A percentile compares a stretch with the other conserved stretches of the same genome.
phyloP scores from a whole-genome alignment of 495 filamentous ascomycete species.

The Sabuloglossum arenarium region DNA sequence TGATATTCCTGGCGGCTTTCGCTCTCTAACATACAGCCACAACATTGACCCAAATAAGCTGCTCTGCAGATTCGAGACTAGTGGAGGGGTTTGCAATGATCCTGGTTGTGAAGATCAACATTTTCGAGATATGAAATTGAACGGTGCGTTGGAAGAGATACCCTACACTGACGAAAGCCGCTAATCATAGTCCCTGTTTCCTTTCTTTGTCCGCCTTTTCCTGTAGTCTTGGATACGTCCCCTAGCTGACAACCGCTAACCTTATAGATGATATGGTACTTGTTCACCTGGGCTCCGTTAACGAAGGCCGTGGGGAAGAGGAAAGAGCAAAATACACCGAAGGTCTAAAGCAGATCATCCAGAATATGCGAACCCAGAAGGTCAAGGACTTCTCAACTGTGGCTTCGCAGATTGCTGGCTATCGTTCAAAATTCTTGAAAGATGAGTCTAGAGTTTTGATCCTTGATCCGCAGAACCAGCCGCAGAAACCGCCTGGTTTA shows the following conservation, averaged over 20 bases:
- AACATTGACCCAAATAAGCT: constrained; percentile 52
- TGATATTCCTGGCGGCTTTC: constrained; percentile 51
- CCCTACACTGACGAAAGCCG: not conserved
- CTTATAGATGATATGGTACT: constrained; percentile 70
- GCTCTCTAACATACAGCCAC: constrained; percentile 84
- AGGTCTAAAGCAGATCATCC: constrained; percentile 56
- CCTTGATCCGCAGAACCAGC: constrained; percentile 5
- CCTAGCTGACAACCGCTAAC: constrained; percentile 15
- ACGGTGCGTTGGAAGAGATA: constrained; percentile 38
- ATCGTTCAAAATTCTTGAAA: constrained; percentile 47
- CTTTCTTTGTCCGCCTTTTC: not conserved
- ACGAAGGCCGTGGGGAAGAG: constrained; percentile 47
- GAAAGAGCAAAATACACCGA: constrained; percentile 49
- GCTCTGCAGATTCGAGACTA: constrained; percentile 54
- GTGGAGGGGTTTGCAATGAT: constrained; percentile 59
- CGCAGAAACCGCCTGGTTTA: not conserved
- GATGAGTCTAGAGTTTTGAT: constrained; percentile 24
- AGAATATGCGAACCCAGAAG: constrained; percentile 49
- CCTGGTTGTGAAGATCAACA: constrained; percentile 53
- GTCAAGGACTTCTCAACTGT: constrained; percentile 66
- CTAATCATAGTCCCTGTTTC: not conserved
- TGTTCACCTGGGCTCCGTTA: constrained; percentile 52
- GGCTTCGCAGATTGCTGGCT: constrained; percentile 61
- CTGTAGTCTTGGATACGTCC: constrained; percentile 3
- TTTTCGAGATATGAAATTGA: constrained; percentile 50